These are phyloP conservation scores for Metarhizium humberi DNA, from an alignment of 2,329 filamentous ascomycete genomes.

Conservation along the genomic window DNA sequence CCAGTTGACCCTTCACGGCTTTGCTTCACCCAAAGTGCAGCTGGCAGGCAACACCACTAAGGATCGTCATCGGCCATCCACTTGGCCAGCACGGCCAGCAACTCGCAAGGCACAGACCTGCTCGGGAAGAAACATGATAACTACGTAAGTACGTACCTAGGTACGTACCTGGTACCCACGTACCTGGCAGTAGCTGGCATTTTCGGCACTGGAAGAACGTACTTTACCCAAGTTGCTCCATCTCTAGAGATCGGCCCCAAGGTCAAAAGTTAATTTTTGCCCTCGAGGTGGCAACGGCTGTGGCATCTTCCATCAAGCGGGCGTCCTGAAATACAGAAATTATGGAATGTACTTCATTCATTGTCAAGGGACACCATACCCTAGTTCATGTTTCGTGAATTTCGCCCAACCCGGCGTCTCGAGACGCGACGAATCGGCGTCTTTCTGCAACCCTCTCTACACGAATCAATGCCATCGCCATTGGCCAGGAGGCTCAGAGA, in stretches of 20 bases:
- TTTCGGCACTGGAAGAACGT: not conserved
- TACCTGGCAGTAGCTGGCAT: no score
- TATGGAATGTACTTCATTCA: not conserved
- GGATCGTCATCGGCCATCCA: not conserved
- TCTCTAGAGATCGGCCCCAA: not conserved
- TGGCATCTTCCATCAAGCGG: not conserved
- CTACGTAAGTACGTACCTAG: no score
- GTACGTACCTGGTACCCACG: no score
- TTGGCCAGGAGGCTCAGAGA: not conserved
- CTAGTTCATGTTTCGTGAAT: not conserved
- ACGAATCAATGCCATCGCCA: not conserved
- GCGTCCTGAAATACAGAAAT: not conserved
- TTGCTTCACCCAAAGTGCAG: not conserved
- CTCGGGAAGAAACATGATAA: no score
- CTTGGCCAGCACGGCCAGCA: no score
- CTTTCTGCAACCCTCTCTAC: not conserved
- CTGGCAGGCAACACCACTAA: not conserved
- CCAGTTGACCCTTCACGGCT: not conserved
- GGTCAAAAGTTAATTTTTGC: not conserved
- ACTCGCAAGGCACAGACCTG: no score
- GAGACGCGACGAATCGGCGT: not conserved
- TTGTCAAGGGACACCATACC: not conserved
- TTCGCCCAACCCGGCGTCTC: not conserved
- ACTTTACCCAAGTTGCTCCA: not conserved
- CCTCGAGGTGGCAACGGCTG: not conserved